Percentiles rank a stretch among this genome's conserved stretches.
phyloP scores from a whole-genome alignment of 2,329 filamentous ascomycete genomes.

The Alternaria dauci region DNA sequence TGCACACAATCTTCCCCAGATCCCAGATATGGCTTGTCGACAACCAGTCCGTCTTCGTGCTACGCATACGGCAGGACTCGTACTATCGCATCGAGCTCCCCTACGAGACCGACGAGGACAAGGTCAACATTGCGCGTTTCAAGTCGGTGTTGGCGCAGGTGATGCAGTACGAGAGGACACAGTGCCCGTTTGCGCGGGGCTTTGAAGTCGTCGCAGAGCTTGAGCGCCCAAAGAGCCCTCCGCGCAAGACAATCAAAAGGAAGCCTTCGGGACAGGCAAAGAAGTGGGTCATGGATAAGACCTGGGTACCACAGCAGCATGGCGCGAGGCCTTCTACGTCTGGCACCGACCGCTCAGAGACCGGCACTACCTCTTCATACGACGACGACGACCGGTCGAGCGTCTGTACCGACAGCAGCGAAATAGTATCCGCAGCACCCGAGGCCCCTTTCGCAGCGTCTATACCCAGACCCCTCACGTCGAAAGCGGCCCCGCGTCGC shows the following conservation, averaged over 20 bases:
- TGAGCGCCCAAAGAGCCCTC: constrained; percentile 70
- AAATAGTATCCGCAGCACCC: constrained; percentile 35
- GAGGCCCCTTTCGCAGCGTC: constrained; percentile 28
- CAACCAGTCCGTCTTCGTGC: constrained; percentile 82
- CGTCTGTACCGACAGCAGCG: constrained; percentile 42
- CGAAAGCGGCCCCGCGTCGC: constrained; percentile 22
- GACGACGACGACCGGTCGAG: constrained; percentile 49
- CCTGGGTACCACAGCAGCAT: constrained; percentile 58
- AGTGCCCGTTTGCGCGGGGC: constrained; percentile 81
- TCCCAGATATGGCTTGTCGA: constrained; percentile 96
- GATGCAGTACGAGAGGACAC: constrained; percentile 85
- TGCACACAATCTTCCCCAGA: constrained; percentile 86
- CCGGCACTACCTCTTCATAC: constrained; percentile 40
- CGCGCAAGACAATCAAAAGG: constrained; percentile 60
- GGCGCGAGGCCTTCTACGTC: constrained; percentile 42
- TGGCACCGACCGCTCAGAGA: constrained; percentile 40
- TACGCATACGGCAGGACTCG: constrained; percentile 81
- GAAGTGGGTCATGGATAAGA: constrained; percentile 58
- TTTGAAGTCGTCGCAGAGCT: constrained; percentile 79
- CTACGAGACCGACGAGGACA: constrained; percentile 68
- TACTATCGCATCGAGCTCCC: constrained; percentile 94
- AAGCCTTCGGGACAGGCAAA: constrained; percentile 63
- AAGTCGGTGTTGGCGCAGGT: constrained; percentile 75
- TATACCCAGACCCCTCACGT: constrained; percentile 18
- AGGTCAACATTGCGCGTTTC: constrained; percentile 69